phyloP scores from a whole-genome alignment of 2,329 filamentous ascomycete species.

The Orbilia ellipsospora region DNA sequence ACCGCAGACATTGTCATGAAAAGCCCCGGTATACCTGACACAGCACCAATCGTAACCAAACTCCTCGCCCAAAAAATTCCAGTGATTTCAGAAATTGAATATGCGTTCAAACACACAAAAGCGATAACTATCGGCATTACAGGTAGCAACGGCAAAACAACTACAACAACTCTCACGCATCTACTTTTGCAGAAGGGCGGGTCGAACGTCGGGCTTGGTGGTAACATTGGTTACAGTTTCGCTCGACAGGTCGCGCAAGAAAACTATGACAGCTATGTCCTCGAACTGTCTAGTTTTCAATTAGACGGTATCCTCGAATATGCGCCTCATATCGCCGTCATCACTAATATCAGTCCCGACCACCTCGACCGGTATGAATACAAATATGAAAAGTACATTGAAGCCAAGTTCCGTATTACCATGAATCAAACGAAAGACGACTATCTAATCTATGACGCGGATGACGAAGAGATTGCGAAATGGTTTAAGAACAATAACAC shows the following conservation, averaged over 20 bases:
- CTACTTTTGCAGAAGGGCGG: slow-evolving; percentile 8
- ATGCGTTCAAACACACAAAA: not conserved
- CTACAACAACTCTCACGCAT: slow-evolving; percentile 18
- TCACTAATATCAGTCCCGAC: slow-evolving; percentile 28
- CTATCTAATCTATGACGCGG: slow-evolving; percentile 22
- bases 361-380: slow-evolving; percentile 24
- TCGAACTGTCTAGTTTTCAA: slow-evolving; percentile 23
- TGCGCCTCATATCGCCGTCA: slow-evolving; percentile 18
- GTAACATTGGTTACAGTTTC: slow-evolving; percentile 22
- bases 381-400: slow-evolving; percentile 26
- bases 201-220: slow-evolving; percentile 3
- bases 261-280: not conserved
- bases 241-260: slow-evolving; percentile 10
- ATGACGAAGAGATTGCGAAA: not conserved
- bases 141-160: slow-evolving; percentile 17
- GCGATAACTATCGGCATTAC: slow-evolving; percentile 10
- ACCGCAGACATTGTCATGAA: too few species aligned
- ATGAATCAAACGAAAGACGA: slow-evolving; percentile 22
- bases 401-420: slow-evolving; percentile 17
- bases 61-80: too few species aligned
- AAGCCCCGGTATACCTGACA: too few species aligned
- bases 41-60: too few species aligned
- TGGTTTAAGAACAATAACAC: too few species aligned
- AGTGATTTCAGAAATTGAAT: slow-evolving; percentile 1
- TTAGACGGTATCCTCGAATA: slow-evolving; percentile 18